phyloP scores from a whole-genome alignment of 1,139 yeast genomes.

The Yamadazyma diospyri region DNA sequence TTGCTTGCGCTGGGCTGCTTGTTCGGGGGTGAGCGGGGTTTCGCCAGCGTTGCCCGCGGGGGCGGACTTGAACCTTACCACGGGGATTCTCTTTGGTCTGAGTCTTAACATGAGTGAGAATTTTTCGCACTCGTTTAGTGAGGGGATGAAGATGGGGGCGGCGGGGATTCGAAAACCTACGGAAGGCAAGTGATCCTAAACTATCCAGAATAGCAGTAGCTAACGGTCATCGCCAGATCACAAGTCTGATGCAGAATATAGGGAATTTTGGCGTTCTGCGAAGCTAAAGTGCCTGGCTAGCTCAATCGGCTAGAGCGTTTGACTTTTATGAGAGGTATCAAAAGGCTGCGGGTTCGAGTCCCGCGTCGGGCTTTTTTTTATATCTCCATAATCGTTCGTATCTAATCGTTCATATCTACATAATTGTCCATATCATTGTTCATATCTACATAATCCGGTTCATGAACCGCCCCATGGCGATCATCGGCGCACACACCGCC shows the following conservation, averaged over 20 bases:
- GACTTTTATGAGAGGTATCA: conserved; percentile 15
- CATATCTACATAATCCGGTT: conserved; percentile 31
- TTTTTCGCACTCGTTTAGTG: background rate
- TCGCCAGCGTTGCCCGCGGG: conserved; percentile 2
- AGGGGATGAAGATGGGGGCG: background rate
- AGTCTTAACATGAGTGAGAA: background rate
- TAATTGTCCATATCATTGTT: too few relatives aligned
- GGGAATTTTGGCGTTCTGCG: too few relatives aligned
- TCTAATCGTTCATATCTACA: too few relatives aligned
- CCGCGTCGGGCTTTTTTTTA: conserved; percentile 18
- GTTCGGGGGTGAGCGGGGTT: conserved; percentile 9
- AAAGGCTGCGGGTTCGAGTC: conserved; percentile 19
- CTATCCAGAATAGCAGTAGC: too few relatives aligned
- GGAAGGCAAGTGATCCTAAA: too few relatives aligned
- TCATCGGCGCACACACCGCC: conserved; percentile 49
- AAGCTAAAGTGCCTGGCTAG: conserved; percentile 13
- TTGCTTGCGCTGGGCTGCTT: conserved; percentile 17
- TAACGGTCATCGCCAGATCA: too few relatives aligned
- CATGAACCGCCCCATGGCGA: conserved; percentile 45
- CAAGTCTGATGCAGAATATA: too few relatives aligned
- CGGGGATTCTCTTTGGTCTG: background rate
- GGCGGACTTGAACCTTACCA: conserved; percentile 2
- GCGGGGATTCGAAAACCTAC: too few relatives aligned
- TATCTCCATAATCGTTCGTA: too few relatives aligned
- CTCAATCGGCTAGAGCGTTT: conserved; percentile 17